A percentile compares a stretch with the other conserved stretches of the same genome.
phyloP scores from a whole-genome alignment of 345 rosid genomes.

The Eucalyptus erythrocorys region DNA sequence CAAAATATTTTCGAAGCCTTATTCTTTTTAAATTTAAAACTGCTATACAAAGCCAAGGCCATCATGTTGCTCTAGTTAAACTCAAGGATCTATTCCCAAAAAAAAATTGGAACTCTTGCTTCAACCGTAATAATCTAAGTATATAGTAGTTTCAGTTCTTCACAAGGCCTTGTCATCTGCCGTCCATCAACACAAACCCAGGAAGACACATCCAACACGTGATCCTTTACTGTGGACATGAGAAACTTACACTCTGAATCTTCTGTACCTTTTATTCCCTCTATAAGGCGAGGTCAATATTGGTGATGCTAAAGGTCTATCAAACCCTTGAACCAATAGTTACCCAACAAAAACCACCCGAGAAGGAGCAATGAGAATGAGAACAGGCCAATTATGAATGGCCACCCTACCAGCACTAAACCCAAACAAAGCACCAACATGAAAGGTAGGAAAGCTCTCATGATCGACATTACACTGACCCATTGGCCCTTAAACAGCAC shows the following conservation, averaged over 20 bases:
- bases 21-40: not conserved
- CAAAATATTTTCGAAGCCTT: not conserved
- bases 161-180: not conserved
- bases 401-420: constrained; percentile 57
- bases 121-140: not conserved
- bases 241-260: not conserved
- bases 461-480: constrained; percentile 39
- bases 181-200: not conserved
- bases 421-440: constrained; percentile 47
- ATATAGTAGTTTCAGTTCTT: not conserved
- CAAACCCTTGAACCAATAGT: constrained; percentile 47
- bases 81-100: not conserved
- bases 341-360: constrained; percentile 59
- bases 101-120: not conserved
- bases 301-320: constrained; percentile 28
- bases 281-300: not conserved
- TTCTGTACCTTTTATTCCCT: not conserved
- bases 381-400: constrained; percentile 62
- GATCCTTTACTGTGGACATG: not conserved
- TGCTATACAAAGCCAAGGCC: not conserved
- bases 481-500: constrained; percentile 60
- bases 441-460: constrained; percentile 72
- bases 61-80: not conserved
- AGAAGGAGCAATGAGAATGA: constrained; percentile 51
- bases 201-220: not conserved